Evolutionary conservation across 164 flowering plant genomes (phyloP).

Genomic region (Magnolia officinalis): DNA sequence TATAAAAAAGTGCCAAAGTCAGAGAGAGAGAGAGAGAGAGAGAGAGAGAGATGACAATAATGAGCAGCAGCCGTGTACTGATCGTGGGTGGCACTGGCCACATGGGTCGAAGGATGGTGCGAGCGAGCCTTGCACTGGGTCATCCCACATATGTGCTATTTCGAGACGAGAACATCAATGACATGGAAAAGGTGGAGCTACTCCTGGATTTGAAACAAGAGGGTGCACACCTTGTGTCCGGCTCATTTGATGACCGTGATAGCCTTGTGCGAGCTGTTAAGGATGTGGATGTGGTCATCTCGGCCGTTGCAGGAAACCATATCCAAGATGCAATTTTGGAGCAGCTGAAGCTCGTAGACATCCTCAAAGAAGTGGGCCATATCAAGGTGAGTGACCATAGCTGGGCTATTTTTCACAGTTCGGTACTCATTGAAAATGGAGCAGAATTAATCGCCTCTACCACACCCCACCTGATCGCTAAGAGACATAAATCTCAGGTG

Average conservation of each 20-base stretch:
- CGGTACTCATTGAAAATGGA: neutral
- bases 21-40: too few relatives aligned
- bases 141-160: slow-evolving; percentile 8
- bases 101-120: slow-evolving; percentile 6
- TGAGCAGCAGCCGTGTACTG: too few relatives aligned
- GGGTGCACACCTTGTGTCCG: slow-evolving; percentile 7
- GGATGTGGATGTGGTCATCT: slow-evolving; percentile 1
- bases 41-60: too few relatives aligned
- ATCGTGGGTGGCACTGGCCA: slow-evolving; percentile 11
- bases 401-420: too few relatives aligned
- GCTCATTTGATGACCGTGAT: neutral
- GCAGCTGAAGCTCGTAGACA: slow-evolving; percentile 10
- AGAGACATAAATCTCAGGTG: too few relatives aligned
- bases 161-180: slow-evolving; percentile 4
- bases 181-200: slow-evolving; percentile 13
- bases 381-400: neutral
- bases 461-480: too few relatives aligned
- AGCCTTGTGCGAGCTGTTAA: slow-evolving; percentile 4
- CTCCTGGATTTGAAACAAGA: slow-evolving; percentile 1
- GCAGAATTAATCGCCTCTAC: neutral
- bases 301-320: slow-evolving; percentile 10
- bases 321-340: slow-evolving; percentile 6
- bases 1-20: too few relatives aligned
- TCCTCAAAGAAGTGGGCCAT: slow-evolving; percentile 5
- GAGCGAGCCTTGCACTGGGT: slow-evolving; percentile 8